Conservation (phyloP, 306 rosid genomes). For the Sesbania bispinosa region DNA sequence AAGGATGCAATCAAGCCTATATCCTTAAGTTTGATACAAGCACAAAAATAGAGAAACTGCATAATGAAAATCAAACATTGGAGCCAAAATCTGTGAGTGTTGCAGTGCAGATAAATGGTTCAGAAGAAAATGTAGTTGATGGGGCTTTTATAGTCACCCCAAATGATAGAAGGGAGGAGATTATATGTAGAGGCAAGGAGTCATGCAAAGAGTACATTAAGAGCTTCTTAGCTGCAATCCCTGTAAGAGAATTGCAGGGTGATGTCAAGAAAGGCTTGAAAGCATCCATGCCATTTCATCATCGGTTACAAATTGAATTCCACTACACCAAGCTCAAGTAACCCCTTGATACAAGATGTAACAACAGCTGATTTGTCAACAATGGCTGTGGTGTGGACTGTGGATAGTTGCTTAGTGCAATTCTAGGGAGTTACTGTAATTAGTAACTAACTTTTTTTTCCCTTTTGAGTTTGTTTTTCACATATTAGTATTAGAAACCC, state of each 20-base stretch:
- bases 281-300: conserved; percentile 61
- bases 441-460: neutral
- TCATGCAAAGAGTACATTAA: conserved; percentile 77
- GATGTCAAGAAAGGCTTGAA: conserved; percentile 70
- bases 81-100: too few species aligned
- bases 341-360: neutral
- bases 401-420: neutral
- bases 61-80: conserved; percentile 25
- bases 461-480: neutral
- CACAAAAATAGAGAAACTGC: conserved; percentile 45
- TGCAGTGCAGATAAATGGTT: conserved; percentile 27
- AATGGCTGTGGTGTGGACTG: too few species aligned
- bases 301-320: conserved; percentile 65
- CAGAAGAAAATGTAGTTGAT: conserved; percentile 28
- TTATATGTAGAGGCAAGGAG: conserved; percentile 57
- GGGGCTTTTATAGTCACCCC: conserved; percentile 1
- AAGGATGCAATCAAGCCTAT: conserved; percentile 73
- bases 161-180: conserved; percentile 32
- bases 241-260: conserved; percentile 59
- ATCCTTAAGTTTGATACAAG: conserved; percentile 59
- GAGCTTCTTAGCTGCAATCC: conserved; percentile 81
- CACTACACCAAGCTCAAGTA: conserved; percentile 42
- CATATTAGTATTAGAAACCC: neutral
- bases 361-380: neutral
- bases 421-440: neutral